phyloP scores from a whole-genome alignment of 2,329 filamentous ascomycete species.

The Trichoderma lentiforme region DNA sequence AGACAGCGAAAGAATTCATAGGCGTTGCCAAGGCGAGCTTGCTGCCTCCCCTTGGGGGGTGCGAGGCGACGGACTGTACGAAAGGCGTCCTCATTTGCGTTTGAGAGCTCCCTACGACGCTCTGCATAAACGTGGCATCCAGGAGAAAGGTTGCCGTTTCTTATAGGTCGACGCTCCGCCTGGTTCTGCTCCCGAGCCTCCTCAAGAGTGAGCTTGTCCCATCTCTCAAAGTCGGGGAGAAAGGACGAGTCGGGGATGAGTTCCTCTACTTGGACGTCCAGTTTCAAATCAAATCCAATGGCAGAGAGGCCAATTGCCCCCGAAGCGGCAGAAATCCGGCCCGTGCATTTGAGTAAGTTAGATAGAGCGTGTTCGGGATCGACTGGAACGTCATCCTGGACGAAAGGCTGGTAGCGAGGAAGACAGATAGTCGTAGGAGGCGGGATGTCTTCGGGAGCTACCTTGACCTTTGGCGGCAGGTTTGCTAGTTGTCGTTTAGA shows the following conservation, averaged over 20 bases:
- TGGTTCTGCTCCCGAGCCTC: constrained; percentile 48
- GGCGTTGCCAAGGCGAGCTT: constrained; percentile 57
- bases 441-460: constrained; percentile 52
- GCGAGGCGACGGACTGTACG: constrained; percentile 58
- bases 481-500: constrained; percentile 21
- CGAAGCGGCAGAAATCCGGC: constrained; percentile 42
- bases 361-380: constrained; percentile 41
- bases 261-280: constrained; percentile 46
- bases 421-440: constrained; percentile 54
- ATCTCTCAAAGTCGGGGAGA: constrained; percentile 52
- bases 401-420: constrained; percentile 43
- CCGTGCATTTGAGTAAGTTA: constrained; percentile 50
- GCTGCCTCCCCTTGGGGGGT: constrained; percentile 49
- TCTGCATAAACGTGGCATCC: constrained; percentile 58
- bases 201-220: constrained; percentile 49
- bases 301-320: constrained; percentile 52
- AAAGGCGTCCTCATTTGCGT: constrained; percentile 57
- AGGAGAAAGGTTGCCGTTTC: constrained; percentile 53
- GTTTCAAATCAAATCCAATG: constrained; percentile 54
- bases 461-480: constrained; percentile 26
- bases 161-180: constrained; percentile 46
- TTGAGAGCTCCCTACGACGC: constrained; percentile 54
- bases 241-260: constrained; percentile 53
- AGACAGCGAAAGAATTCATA: constrained; percentile 65
- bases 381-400: constrained; percentile 30